Base-by-base conservation (phyloP, 2,329 filamentous ascomycete species). In the Colletotrichum liaoningense region DNA sequence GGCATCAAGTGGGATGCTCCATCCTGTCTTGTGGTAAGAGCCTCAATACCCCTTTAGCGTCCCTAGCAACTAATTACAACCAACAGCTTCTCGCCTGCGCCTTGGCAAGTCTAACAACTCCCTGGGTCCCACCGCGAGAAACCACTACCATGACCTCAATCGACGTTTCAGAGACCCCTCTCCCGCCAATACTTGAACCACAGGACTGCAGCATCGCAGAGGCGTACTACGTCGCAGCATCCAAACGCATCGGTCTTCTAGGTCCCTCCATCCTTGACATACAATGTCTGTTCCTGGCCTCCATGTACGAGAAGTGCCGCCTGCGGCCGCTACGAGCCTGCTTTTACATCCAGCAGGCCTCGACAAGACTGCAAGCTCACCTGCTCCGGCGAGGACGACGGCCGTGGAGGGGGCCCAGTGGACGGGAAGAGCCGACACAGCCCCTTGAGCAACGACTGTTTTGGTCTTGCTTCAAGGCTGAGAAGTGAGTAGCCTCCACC, bases 211-310 rank as follows among this genome's bases (percentile, higher is more conserved):
- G 24, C 14, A 55, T 38, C 16, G 77, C 67, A 30, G 76, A 77
- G 9, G 72, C 74, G 0, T 78, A 78, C 72, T 79, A 76, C 35
- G 54, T 74, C 9, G 78, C 75, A 16, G 77, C 77, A 3, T 72
- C 76, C 16, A 77, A 74, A 35, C 74, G 78, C 3, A 63, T 79
- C 30, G 78, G 78, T 0, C 30, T 75, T 12, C 67, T 79, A 1
- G 77, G 78, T 0, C 66, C 71, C n/a, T 71, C 68, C 6, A 66
- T 79, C 3, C 35, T 72, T 28, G 78, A 79, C 54, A 79, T 79
- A 1, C 78, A 79, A 38, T 79, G 77, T 38, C 72, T 79, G 4
- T 78, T 76, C 16, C 72, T 77, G 0, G 76, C 78, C 16, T 69
- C 67, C 11, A 72, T 79, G 22, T 78, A 74, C 30, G 77, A 78